phyloP scores from a whole-genome alignment of 2,329 filamentous ascomycete genomes.

The Hortaea werneckii region DNA sequence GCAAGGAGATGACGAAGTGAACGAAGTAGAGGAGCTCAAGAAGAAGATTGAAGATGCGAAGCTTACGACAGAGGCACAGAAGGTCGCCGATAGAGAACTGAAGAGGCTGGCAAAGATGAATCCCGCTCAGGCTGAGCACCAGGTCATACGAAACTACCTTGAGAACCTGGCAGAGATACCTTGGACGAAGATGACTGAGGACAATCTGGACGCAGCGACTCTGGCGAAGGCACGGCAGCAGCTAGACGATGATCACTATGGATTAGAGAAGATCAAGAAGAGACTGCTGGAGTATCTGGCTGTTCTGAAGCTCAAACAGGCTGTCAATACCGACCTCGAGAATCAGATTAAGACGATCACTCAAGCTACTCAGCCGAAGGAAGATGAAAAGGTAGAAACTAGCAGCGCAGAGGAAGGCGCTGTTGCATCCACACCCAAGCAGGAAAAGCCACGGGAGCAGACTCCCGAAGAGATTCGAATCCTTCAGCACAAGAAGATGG shows the following conservation, averaged over 20 bases:
- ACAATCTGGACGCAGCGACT: slow-evolving; percentile 73
- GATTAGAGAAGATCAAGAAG: slow-evolving; percentile 95
- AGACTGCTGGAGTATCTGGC: slow-evolving; percentile 88
- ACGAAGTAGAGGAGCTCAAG: slow-evolving; percentile 84
- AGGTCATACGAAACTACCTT: slow-evolving; percentile 84
- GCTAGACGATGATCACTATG: slow-evolving; percentile 92
- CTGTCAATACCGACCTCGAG: slow-evolving; percentile 74
- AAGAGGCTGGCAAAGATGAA: slow-evolving; percentile 90
- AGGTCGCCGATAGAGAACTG: slow-evolving; percentile 82
- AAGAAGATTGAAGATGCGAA: slow-evolving; percentile 75
- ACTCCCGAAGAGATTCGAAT: slow-evolving; percentile 56
- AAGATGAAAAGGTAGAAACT: slow-evolving; percentile 28
- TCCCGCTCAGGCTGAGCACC: slow-evolving; percentile 89
- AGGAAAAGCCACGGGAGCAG: slow-evolving; percentile 31
- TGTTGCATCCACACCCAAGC: slow-evolving; percentile 29
- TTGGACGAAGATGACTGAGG: slow-evolving; percentile 76
- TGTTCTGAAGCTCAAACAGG: slow-evolving; percentile 89
- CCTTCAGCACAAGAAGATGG: slow-evolving; percentile 70
- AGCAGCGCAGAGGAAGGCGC: slow-evolving; percentile 46
- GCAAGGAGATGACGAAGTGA: slow-evolving; percentile 68
- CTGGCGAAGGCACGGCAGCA: slow-evolving; percentile 73
- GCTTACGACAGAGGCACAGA: slow-evolving; percentile 73
- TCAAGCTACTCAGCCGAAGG: slow-evolving; percentile 30
- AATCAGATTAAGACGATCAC: slow-evolving; percentile 56
- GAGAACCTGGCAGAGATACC: slow-evolving; percentile 92